Base-by-base conservation (phyloP, 2,329 filamentous ascomycete species). In the Fusarium liriodendri region DNA sequence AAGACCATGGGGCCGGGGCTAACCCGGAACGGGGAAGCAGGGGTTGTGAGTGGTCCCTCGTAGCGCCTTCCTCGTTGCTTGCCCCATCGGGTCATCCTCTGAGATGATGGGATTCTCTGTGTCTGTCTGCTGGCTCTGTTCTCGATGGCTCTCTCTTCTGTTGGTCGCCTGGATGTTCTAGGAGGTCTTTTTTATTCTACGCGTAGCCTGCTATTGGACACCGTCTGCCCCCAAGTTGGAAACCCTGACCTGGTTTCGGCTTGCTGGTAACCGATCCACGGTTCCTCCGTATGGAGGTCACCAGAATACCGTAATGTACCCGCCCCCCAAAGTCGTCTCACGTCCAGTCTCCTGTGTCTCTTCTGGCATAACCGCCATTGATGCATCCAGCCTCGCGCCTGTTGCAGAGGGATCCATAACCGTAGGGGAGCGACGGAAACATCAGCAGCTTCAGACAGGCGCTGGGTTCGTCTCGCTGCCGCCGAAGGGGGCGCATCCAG, bases 21-120 rank as follows among this genome's bases (percentile, higher is more conserved):
- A 74, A 68, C 72, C 68, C 63, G 65, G 70, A 76, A 74, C 65
- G 66, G 67, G 45, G 45, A 62, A 64, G 64, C 66, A 55, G 66
- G 69, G 69, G 61, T 58, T 71, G 59, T 74, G 64, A 77, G 72
- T 78, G 76, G 76, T 58, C 67, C 33, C 62, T 77, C 62, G 70
- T 77, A 77, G 76, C 64, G 66, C 71, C 61, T 50, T 71, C 45
- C 65, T 66, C 64, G 20, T 33, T 60, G 70, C 58, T 62, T 57
- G 69, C 50, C 55, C 69, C 71, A 66, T 73, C 67, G 55, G 47
- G 62, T 64, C 67, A 67, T 54, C 60, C 35, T 73, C 64, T 60
- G 45, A 59, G 67, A 68, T 38, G 38, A 52, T 73, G 58, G 61
- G 40, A 65, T 47, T 64, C 25, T 35, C 25, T 35, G 33, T 16